Conservation (phyloP, 495 filamentous ascomycete species). For the Xylona heveae region DNA sequence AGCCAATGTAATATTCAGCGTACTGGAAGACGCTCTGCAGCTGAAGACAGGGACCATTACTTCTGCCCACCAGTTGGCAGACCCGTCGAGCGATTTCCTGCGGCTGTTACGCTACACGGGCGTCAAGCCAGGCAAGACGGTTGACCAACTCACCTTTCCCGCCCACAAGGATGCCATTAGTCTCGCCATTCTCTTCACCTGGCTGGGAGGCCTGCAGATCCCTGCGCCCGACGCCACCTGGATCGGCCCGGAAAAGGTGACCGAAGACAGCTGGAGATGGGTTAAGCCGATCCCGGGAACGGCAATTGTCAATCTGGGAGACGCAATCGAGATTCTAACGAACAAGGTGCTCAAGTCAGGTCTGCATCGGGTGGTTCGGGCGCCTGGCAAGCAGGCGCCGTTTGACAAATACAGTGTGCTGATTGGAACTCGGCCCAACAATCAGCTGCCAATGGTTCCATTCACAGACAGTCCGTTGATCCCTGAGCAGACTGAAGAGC, state of each 20-base stretch:
- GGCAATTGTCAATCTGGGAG: slow-evolving; percentile 21
- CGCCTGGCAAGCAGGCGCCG: slow-evolving; percentile 18
- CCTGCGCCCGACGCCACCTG: background rate
- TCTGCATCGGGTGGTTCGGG: slow-evolving; percentile 17
- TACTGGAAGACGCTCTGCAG: slow-evolving; percentile 3
- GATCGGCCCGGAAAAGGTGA: slow-evolving; percentile 1
- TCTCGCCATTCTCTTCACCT: slow-evolving; percentile 17
- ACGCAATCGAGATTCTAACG: slow-evolving; percentile 19
- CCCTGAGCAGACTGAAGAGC: no score
- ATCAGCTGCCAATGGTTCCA: background rate
- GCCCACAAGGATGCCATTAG: slow-evolving; percentile 15
- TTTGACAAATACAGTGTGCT: background rate
- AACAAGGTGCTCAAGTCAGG: slow-evolving; percentile 15
- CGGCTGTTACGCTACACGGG: slow-evolving; percentile 2
- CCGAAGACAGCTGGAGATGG: slow-evolving; percentile 15
- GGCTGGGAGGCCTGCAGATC: slow-evolving; percentile 16
- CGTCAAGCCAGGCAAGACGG: background rate
- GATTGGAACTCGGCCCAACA: background rate
- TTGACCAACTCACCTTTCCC: background rate
- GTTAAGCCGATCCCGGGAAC: slow-evolving; percentile 14
- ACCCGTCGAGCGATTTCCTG: background rate
- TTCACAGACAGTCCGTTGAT: no score
- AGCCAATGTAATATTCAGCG: background rate
- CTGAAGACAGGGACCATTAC: slow-evolving; percentile 4
- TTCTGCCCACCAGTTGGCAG: background rate